Evolutionary conservation across 352 stramenopile species (phyloP).

Genomic region (Pythium utonaiense): DNA sequence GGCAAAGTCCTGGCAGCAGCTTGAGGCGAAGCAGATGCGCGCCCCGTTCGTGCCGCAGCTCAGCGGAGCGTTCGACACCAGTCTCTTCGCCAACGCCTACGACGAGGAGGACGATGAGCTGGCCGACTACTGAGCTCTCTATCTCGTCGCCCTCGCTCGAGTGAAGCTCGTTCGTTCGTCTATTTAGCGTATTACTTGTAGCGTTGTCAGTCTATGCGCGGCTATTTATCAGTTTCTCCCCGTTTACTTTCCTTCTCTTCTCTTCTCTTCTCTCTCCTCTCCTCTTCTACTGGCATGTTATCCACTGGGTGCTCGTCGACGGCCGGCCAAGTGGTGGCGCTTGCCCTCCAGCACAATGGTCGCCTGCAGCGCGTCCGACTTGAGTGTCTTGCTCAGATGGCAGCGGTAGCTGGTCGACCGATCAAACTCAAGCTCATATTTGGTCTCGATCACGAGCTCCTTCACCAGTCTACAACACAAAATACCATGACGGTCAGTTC

Average conservation of each 20-base stretch:
- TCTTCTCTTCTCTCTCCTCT: not conserved
- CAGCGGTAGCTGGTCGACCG: constrained; percentile 17
- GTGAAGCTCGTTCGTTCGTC: not conserved
- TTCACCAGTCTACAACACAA: constrained; percentile 15
- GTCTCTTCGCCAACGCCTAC: constrained; percentile 51
- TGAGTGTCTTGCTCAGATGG: constrained; percentile 14
- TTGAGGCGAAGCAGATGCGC: constrained; percentile 30
- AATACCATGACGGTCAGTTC: not conserved
- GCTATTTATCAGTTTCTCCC: not conserved
- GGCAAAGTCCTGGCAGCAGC: constrained; percentile 38
- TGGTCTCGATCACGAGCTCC: constrained; percentile 16
- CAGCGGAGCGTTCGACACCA: constrained; percentile 57
- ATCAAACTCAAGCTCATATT: constrained; percentile 18
- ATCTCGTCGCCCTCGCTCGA: too few relatives aligned
- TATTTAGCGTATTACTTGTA: constrained; percentile 1
- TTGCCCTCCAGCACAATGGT: constrained; percentile 18
- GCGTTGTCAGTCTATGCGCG: not conserved
- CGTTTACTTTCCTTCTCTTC: not conserved
- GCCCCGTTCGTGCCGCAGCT: constrained; percentile 63
- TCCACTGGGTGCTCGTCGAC: constrained; percentile 14
- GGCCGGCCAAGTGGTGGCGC: constrained; percentile 14
- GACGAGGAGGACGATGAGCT: constrained; percentile 38
- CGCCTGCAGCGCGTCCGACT: constrained; percentile 8
- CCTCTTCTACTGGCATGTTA: not conserved
- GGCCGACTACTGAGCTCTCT: constrained; percentile 25